A percentile compares a stretch with the other conserved stretches of the same genome.
These are phyloP conservation scores for Silene uniflora DNA, from an alignment of 148 eudicot species.

Conservation along the genomic window DNA sequence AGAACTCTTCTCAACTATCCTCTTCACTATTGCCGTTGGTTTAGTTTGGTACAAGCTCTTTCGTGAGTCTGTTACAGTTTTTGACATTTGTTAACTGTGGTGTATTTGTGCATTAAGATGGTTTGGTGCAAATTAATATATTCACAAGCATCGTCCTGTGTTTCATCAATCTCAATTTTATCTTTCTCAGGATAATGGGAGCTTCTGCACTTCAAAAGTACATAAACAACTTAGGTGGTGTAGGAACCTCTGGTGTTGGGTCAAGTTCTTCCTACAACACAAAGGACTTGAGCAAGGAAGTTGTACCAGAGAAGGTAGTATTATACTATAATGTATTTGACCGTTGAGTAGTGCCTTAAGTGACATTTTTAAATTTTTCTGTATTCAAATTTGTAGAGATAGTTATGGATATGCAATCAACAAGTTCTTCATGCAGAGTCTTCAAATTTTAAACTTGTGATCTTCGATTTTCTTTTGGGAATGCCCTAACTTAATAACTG, in stretches of 20 bases:
- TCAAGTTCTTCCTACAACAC: conserved; percentile 76
- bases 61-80: conserved; percentile 24
- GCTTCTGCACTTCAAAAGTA: conserved; percentile 83
- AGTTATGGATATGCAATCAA: neutral
- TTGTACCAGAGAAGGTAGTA: conserved; percentile 81
- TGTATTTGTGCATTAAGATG: neutral
- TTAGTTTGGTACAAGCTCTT: conserved; percentile 63
- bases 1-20: conserved; percentile 71
- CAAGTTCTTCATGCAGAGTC: neutral
- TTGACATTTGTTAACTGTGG: neutral
- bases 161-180: conserved; percentile 8
- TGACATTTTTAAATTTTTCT: neutral
- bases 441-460: neutral
- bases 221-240: conserved; percentile 73
- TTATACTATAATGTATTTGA: conserved; percentile 16
- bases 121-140: neutral
- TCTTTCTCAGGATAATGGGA: conserved; percentile 65
- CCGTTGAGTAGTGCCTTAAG: neutral
- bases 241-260: conserved; percentile 91
- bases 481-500: neutral
- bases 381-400: neutral
- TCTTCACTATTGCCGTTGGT: conserved; percentile 69
- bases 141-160: neutral
- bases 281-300: conserved; percentile 80
- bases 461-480: neutral